Evolutionary conservation across 192 early-diverging fungal genomes (phyloP).

Genomic region (Coemansia erecta): DNA sequence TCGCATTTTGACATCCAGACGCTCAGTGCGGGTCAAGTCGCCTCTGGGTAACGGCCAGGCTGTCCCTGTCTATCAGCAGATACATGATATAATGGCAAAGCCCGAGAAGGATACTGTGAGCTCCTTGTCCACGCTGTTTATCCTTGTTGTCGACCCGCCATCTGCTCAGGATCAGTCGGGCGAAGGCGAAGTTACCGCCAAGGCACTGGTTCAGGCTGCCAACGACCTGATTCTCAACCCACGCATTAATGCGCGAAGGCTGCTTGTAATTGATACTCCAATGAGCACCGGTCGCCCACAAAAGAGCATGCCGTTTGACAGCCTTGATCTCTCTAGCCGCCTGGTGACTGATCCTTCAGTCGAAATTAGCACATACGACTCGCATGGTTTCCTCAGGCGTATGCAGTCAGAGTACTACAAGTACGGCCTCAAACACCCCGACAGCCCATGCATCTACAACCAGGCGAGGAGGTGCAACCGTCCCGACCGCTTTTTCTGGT

Average conservation of each 20-base stretch:
- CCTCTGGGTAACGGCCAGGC: conserved; percentile 5
- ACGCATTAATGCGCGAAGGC: neutral
- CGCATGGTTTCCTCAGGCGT: conserved; percentile 10
- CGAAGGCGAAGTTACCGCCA: neutral
- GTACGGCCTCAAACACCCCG: conserved; percentile 19
- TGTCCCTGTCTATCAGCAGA: conserved; percentile 5
- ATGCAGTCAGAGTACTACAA: conserved; percentile 37
- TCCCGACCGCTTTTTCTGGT: conserved; percentile 42
- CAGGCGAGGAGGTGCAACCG: conserved; percentile 2
- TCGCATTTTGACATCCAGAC: neutral
- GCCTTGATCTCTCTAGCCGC: conserved; percentile 5
- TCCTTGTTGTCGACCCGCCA: conserved; percentile 13
- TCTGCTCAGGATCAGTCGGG: neutral
- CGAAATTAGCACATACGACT: conserved; percentile 9
- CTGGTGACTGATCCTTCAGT: conserved; percentile 14
- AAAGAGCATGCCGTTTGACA: neutral
- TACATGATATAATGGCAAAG: neutral
- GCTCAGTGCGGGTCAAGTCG: conserved; percentile 13
- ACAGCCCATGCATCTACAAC: conserved; percentile 17
- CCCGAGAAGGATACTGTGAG: neutral
- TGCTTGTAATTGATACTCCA: conserved; percentile 20
- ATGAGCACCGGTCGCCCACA: neutral
- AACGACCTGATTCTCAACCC: conserved; percentile 19
- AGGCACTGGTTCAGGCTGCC: conserved; percentile 5
- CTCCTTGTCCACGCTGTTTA: neutral